Conservation (phyloP, 179 eudicot genomes). For the Spergularia azorica region DNA sequence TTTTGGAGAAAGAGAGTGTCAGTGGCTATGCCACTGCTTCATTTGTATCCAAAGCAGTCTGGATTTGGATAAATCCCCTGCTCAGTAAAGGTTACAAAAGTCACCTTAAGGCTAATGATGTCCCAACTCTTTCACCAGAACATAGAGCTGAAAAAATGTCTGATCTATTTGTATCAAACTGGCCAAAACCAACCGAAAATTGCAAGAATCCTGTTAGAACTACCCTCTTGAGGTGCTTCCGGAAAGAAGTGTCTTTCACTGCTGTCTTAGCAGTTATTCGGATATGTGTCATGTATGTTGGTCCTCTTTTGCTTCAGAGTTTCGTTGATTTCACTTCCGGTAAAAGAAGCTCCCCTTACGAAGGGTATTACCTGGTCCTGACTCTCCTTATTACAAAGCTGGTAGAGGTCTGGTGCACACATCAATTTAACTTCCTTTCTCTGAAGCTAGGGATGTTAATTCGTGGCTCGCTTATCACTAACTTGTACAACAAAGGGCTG, state of each 20-base stretch:
- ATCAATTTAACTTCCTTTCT: conserved; percentile 84
- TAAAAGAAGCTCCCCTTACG: conserved; percentile 56
- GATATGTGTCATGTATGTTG: conserved; percentile 81
- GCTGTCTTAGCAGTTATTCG: conserved; percentile 72
- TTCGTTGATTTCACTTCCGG: conserved; percentile 83
- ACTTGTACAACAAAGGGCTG: conserved; percentile 81
- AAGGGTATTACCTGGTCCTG: conserved; percentile 80
- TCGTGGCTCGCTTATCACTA: conserved; percentile 75
- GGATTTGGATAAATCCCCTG: conserved; percentile 91
- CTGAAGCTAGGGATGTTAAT: conserved; percentile 91
- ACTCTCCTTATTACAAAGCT: conserved; percentile 66
- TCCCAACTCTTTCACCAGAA: conserved; percentile 76
- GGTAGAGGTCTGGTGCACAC: conserved; percentile 69
- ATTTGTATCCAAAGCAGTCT: conserved; percentile 65
- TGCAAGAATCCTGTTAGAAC: conserved; percentile 69
- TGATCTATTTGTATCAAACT: conserved; percentile 61
- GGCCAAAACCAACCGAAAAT: conserved; percentile 74
- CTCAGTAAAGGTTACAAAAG: conserved; percentile 66
- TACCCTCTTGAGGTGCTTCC: conserved; percentile 77
- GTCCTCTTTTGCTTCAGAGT: conserved; percentile 71
- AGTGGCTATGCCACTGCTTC: conserved; percentile 72
- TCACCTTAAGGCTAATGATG: conserved; percentile 63
- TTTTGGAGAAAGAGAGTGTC: conserved; percentile 46
- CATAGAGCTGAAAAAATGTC: conserved; percentile 81
- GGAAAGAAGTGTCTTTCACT: conserved; percentile 73